Conservation (phyloP, 2,329 filamentous ascomycete genomes). For the Talaromyces sp. region DNA sequence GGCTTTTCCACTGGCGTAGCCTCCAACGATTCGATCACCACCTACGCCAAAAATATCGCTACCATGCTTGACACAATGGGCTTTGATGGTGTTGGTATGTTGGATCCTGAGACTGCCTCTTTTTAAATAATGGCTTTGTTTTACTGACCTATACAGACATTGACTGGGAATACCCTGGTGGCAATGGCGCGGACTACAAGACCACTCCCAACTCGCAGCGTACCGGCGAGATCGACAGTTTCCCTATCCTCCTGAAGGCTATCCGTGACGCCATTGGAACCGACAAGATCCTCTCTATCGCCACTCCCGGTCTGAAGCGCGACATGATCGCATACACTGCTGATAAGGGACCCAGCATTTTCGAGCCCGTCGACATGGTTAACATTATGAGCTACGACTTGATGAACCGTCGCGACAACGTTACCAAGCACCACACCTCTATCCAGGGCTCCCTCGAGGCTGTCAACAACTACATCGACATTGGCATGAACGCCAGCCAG, state of each 20-base stretch:
- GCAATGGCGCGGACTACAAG: slow-evolving; percentile 66
- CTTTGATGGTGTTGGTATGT: slow-evolving; percentile 57
- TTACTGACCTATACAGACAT: slow-evolving; percentile 44
- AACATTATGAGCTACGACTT: slow-evolving; percentile 70
- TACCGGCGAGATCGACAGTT: slow-evolving; percentile 55
- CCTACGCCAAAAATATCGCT: slow-evolving; percentile 60
- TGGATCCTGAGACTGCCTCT: not conserved
- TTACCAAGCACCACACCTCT: slow-evolving; percentile 61
- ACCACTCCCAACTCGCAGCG: slow-evolving; percentile 54
- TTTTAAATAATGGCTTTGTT: not conserved
- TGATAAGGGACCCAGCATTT: slow-evolving; percentile 53
- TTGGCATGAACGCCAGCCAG: slow-evolving; percentile 50
- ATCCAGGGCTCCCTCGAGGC: slow-evolving; percentile 50
- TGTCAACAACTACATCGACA: slow-evolving; percentile 54
- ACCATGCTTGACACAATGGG: slow-evolving; percentile 56
- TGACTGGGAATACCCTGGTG: slow-evolving; percentile 60
- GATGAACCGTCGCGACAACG: slow-evolving; percentile 61
- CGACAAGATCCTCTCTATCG: slow-evolving; percentile 58
- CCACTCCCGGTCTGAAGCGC: slow-evolving; percentile 55
- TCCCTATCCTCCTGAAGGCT: slow-evolving; percentile 54
- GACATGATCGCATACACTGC: slow-evolving; percentile 65
- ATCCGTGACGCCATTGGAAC: slow-evolving; percentile 54
- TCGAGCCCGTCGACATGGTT: slow-evolving; percentile 57
- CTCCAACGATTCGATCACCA: slow-evolving; percentile 45
- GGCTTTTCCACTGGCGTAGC: slow-evolving; percentile 56